Conservation (phyloP, 2,329 filamentous ascomycete species). For the Capronia epimyces region DNA sequence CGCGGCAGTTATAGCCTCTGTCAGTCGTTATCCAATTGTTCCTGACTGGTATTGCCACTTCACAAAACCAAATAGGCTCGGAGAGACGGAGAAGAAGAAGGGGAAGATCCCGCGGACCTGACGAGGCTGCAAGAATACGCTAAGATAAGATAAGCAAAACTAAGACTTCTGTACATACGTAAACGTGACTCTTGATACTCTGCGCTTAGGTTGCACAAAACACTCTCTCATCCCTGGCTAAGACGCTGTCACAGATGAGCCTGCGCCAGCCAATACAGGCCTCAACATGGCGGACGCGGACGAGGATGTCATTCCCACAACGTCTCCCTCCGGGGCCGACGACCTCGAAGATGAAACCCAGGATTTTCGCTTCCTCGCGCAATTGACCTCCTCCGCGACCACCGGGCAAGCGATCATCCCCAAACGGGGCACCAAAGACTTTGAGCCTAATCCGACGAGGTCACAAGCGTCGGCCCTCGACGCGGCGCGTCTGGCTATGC, state of each 20-base stretch:
- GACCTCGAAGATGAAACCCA: constrained; percentile 73
- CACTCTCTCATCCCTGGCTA: not conserved
- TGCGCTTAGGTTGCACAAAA: not conserved
- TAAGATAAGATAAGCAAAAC: constrained; percentile 4
- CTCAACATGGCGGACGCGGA: constrained; percentile 41
- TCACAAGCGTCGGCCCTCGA: constrained; percentile 74
- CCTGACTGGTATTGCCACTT: too few species aligned
- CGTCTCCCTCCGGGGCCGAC: constrained; percentile 44
- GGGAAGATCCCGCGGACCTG: not conserved
- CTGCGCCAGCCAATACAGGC: not conserved
- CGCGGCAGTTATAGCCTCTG: too few species aligned
- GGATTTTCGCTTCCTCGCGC: constrained; percentile 72
- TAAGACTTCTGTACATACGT: not conserved
- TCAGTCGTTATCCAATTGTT: too few species aligned
- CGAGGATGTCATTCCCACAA: constrained; percentile 36
- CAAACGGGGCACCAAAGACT: constrained; percentile 93
- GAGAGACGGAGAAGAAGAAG: not conserved
- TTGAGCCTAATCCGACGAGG: constrained; percentile 83
- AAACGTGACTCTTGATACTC: not conserved
- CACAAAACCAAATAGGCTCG: too few species aligned
- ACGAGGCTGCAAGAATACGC: constrained; percentile 1
- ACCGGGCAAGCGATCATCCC: constrained; percentile 53
- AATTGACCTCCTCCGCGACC: constrained; percentile 43
- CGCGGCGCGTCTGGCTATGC: constrained; percentile 79
- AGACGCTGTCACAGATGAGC: not conserved